Base-by-base conservation (phyloP, 768 basidiomycete genomes). In the Trichaptum fuscoviolaceum region DNA sequence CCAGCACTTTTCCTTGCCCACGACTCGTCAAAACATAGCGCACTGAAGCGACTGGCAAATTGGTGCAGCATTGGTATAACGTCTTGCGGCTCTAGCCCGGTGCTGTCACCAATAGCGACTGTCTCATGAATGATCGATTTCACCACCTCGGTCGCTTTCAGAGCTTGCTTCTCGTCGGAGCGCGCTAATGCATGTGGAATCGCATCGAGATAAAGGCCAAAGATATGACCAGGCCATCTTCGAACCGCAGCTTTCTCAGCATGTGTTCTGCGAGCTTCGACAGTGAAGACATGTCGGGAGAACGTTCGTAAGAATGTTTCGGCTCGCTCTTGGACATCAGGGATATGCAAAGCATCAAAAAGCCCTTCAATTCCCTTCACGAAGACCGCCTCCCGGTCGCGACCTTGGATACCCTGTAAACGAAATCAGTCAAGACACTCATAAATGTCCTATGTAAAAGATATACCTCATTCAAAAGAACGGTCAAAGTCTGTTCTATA, bases 1-100 rank as follows among this genome's bases (percentile, higher is more conserved):
- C 95, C 97, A 9, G 96, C 96, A 71, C 88, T 89, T 76, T 98
- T 97, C 65, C 87, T 83, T 2, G 83, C 83, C 96, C 96, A 97
- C 0, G 92, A 84, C 71, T 95, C 95, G 66, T 97, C 96, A 65
- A 95, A 84, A 73, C 96, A 97, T 26, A 97, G 81, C 1, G 91
- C 87, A 58, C 85, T 88, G 77, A 98, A 92, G 18, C 93, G 87
- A 68, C 86, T 86, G 7, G 92, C 88, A 58, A 99, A 82, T 69
- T 94, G 90, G 72, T 94, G 90, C 62, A 98, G 77, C 36, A 93
- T 85, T 7, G 82, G 80, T 63, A 87, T 79, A 58, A 91, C 79
- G 67, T 91, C 89, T 64, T 82, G 84, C 30, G 78, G 76, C 3
- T 80, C 76, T 30, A 83, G 79, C 65, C 81, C 79, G 27, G 79